These are phyloP conservation scores for Climacium dendroides DNA, from an alignment of 225 moss, liverwort and hornwort species.

Conservation along the genomic window DNA sequence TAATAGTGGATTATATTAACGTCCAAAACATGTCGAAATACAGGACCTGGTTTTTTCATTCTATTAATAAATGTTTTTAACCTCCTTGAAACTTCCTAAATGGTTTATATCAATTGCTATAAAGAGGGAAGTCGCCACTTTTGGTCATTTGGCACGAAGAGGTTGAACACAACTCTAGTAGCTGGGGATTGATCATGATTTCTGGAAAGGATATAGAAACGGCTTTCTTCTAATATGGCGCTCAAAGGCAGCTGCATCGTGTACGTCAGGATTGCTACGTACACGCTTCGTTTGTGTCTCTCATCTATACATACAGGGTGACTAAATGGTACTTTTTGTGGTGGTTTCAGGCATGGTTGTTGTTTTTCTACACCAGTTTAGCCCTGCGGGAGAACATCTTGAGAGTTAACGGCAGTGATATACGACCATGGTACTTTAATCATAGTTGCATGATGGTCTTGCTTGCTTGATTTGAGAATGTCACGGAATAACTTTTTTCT, in stretches of 20 bases:
- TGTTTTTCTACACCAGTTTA: slow-evolving; percentile 95
- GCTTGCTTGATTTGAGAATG: background rate
- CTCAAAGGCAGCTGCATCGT: background rate
- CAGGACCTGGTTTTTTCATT: background rate
- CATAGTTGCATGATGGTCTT: background rate
- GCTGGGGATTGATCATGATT: background rate
- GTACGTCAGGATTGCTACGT: background rate
- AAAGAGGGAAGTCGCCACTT: background rate
- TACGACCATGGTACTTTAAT: slow-evolving; percentile 66
- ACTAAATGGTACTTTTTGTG: background rate
- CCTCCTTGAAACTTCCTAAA: background rate
- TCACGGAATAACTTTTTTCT: background rate
- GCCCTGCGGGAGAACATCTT: slow-evolving; percentile 96
- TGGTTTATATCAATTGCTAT: background rate
- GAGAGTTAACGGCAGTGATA: slow-evolving; percentile 97
- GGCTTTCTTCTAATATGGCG: background rate
- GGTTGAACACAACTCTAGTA: background rate
- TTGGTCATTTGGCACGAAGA: background rate
- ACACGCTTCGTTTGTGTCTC: background rate
- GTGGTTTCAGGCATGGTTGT: slow-evolving; percentile 73
- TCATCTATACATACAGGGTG: background rate
- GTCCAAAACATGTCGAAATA: background rate
- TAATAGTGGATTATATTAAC: background rate
- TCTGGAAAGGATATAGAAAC: background rate
- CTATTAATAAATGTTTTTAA: background rate